These are phyloP conservation scores for Rhizopus sp. DNA, from an alignment of 371 early-diverging fungal genomes.

Conservation along the genomic window DNA sequence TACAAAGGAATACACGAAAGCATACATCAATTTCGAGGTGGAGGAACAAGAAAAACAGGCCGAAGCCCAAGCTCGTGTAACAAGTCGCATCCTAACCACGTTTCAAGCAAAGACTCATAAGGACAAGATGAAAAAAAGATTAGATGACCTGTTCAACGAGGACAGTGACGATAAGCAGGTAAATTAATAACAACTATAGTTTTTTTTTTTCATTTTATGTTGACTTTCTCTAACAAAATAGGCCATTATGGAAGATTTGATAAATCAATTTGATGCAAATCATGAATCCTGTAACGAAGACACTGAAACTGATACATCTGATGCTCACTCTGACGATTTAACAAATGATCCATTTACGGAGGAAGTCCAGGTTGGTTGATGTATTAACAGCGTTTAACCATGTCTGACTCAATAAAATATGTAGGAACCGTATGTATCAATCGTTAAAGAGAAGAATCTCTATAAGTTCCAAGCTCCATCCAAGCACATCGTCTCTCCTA, in stretches of 20 bases:
- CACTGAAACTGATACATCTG: conserved; percentile 6
- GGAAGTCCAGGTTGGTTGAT: conserved; percentile 10
- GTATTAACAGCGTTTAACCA: conserved; percentile 3
- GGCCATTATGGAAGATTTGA: conserved; percentile 7
- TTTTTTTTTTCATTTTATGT: too few relatives aligned
- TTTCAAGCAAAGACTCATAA: conserved; percentile 11
- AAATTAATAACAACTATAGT: too few relatives aligned
- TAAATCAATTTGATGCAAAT: conserved; percentile 7
- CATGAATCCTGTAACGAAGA: neutral
- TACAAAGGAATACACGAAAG: conserved; percentile 9
- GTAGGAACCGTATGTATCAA: conserved; percentile 9
- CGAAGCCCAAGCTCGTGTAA: conserved; percentile 12
- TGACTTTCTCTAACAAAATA: conserved; percentile 1
- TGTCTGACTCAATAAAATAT: conserved; percentile 6
- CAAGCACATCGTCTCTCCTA: conserved; percentile 15
- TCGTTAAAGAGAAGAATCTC: conserved; percentile 17
- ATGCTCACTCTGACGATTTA: conserved; percentile 1
- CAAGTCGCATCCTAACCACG: conserved; percentile 12
- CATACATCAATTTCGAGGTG: conserved; percentile 6
- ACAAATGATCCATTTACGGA: conserved; percentile 11
- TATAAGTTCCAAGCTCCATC: conserved; percentile 23
- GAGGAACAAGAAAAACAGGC: conserved; percentile 13
- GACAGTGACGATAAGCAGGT: conserved; percentile 8
- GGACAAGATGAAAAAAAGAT: conserved; percentile 13
- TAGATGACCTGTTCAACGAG: conserved; percentile 9